Evolutionary conservation across 1,284 basidiomycete genomes (phyloP), one percentile per base, ranked within the genome.

Genomic region (Heterobasidion occidentale): DNA sequence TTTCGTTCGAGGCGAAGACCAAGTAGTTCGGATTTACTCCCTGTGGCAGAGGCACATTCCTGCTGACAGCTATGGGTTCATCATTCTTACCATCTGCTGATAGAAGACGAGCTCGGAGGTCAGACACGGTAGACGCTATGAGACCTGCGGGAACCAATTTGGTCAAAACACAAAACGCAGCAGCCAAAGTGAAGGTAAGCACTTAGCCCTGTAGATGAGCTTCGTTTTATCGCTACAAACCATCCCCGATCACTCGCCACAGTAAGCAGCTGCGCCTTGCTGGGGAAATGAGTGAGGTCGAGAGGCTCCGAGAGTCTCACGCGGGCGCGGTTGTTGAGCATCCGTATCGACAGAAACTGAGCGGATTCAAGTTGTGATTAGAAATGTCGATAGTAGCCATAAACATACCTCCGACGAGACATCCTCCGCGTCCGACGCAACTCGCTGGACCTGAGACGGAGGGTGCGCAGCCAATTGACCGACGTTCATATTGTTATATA

Each of bases 321-420:
- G 59, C 87, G 82, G 42, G 78, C 71, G 56, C 81, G 78, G 64
- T 85, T 89, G 63, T 79, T 80, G 44, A 81, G 56, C n/a, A 78
- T 68, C 11, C 74, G 72, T 17, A 80, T 65, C 1, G 73, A 70
- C 12, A 80, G 68, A 58, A 78, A 80, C 78, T 80, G 59, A 27
- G 27, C 27, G 27, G 5, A 42, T 1, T 7, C 6, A 42, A 11
- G 38, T 12, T 42, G 38, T 42, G 12, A 42, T 42, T 42, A 42
- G 11, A 11, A 4, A 42, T 12, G 4, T 42, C 38, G 7, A 42
- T 7, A 36, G 3, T 33, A 34, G 34, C 6, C 9, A 38, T 17
- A 1, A 19, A 64, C 76, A 56, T 60, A 80, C 77, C 52, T 77
- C 71, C 59, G 74, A 75, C 56, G 78, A 74, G 58, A 69, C 75